Base-by-base conservation (phyloP, 495 filamentous ascomycete species). In the Thozetella sp. region DNA sequence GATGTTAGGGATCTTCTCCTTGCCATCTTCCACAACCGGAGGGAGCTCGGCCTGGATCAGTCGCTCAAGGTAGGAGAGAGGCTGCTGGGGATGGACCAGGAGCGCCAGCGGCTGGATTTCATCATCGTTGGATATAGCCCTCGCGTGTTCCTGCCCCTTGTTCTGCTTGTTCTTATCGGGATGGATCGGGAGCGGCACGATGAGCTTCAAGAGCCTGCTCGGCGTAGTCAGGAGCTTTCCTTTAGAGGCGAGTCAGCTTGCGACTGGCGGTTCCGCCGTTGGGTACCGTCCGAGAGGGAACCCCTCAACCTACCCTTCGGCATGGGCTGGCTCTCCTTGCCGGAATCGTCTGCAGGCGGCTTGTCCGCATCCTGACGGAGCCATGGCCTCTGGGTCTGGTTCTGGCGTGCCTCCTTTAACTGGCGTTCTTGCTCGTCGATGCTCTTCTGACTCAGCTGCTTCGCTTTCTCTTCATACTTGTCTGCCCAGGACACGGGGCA, bases 191-290 rank as follows among this genome's bases (percentile, higher is more conserved):
- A 97, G 80, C 0, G 93, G 93, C 9, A 97, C 80, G 22, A 97
- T 88, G 17, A 98, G 76, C 72, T 97, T 98, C 30, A 98, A 85
- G 40, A 97, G 86, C 4, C 92, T 85, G 0, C 92, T 95, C 0
- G 94, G 93, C 0, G 94, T 97, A 0, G 93, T 94, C 46, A 97
- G 79, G 25, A 98, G 83, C 74, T 94, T 96, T 40, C 92, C 93
- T 96, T 53, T 13, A 48, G 53, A 22, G 30, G 46, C 13, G 2
- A 34, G 43, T 50, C 45, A 22, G 56, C 25, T 20, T 40, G 25
- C 20, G n/a, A n/a, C n/a, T n/a, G n/a, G n/a, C n/a, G n/a, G n/a
- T n/a, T n/a, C n/a, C n/a, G n/a, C n/a, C n/a, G n/a, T n/a, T n/a
- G n/a, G n/a, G n/a, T n/a, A n/a, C n/a, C n/a, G n/a, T n/a, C n/a